A percentile compares a stretch with the other conserved stretches of the same genome.
These are phyloP conservation scores for Cladosporium velox DNA, from an alignment of 2,329 filamentous ascomycete genomes.

Conservation along the genomic window DNA sequence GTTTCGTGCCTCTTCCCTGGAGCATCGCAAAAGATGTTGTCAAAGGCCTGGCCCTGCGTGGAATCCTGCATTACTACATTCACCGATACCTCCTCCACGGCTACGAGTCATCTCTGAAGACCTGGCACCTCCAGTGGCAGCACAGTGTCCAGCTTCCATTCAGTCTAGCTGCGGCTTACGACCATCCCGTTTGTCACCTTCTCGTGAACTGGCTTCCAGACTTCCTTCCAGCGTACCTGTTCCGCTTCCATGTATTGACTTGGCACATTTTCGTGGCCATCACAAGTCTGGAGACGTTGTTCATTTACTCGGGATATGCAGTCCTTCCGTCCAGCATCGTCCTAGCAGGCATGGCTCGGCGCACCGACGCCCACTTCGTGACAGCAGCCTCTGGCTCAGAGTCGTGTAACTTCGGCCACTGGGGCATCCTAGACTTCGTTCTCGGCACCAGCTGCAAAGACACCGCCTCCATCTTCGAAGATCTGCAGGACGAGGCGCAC, in stretches of 20 bases:
- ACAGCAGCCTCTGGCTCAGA: conserved; percentile 33
- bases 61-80: conserved; percentile 70
- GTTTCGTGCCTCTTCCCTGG: conserved; percentile 64
- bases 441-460: conserved; percentile 53
- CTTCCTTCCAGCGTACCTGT: conserved; percentile 64
- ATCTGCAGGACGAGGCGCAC: conserved; percentile 57
- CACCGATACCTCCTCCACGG: conserved; percentile 72
- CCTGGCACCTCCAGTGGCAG: conserved; percentile 57
- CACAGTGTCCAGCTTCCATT: conserved; percentile 61
- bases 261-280: conserved; percentile 66
- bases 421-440: conserved; percentile 64
- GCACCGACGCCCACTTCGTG: conserved; percentile 60
- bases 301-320: conserved; percentile 69
- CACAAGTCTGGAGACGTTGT: conserved; percentile 65
- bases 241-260: conserved; percentile 72
- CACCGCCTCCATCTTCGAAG: conserved; percentile 56
- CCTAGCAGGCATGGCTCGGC: conserved; percentile 59
- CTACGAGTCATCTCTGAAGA: conserved; percentile 33
- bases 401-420: conserved; percentile 46
- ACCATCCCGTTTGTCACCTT: conserved; percentile 67
- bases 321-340: conserved; percentile 61
- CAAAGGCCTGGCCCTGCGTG: conserved; percentile 57
- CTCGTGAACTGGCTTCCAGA: conserved; percentile 65
- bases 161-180: conserved; percentile 64
- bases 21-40: conserved; percentile 58